phyloP scores from a whole-genome alignment of 1,139 yeast species.

The Blastobotrys elegans region DNA sequence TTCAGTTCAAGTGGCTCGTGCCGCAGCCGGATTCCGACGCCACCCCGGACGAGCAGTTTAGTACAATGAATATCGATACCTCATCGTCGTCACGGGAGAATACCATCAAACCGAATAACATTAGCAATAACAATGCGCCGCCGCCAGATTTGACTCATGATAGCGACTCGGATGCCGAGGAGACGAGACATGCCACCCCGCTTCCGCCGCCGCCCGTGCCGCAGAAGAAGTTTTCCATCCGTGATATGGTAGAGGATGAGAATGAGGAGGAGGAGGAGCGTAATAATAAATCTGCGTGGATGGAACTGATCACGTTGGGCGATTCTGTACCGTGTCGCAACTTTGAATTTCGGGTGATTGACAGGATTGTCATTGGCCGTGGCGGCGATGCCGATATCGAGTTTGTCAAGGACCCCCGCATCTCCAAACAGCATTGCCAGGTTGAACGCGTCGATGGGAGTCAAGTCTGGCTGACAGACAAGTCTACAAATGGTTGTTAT shows the following conservation, averaged over 20 bases:
- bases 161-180: constrained; percentile 11
- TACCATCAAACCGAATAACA: constrained; percentile 1
- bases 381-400: constrained; percentile 16
- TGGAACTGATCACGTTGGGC: constrained; percentile 43
- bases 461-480: constrained; percentile 78
- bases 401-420: constrained; percentile 59
- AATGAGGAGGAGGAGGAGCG: constrained; percentile 20
- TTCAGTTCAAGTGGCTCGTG: constrained; percentile 60
- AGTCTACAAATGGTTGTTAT: constrained; percentile 73
- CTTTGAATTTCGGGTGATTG: constrained; percentile 41
- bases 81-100: constrained; percentile 2
- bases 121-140: background rate
- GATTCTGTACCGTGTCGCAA: constrained; percentile 41
- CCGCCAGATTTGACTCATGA: constrained; percentile 11
- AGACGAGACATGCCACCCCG: constrained; percentile 27
- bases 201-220: constrained; percentile 1
- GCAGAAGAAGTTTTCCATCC: constrained; percentile 15
- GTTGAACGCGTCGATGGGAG: constrained; percentile 46
- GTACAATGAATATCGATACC: constrained; percentile 9
- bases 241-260: constrained; percentile 27
- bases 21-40: background rate
- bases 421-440: constrained; percentile 80
- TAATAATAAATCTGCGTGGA: constrained; percentile 45
- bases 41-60: constrained; percentile 5
- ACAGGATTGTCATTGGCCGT: constrained; percentile 33